These are phyloP conservation scores for Aspergillus luchuensis DNA, from an alignment of 2,329 filamentous ascomycete genomes.

Conservation along the genomic window DNA sequence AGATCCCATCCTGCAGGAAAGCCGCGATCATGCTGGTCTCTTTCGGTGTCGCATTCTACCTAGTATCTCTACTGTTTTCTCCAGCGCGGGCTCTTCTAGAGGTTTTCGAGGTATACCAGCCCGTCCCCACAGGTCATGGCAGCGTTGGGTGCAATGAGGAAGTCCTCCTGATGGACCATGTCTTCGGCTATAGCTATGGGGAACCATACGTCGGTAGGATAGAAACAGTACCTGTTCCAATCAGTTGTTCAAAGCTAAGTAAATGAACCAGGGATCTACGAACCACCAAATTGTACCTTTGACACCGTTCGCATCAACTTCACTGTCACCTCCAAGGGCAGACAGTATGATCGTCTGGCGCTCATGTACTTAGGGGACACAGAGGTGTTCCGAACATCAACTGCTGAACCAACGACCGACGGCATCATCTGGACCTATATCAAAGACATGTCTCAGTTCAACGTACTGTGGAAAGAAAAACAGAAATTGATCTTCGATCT, in stretches of 20 bases:
- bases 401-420: constrained; percentile 70
- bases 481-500: constrained; percentile 81
- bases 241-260: background rate
- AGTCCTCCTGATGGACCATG: constrained; percentile 67
- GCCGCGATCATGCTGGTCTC: constrained; percentile 6
- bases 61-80: constrained; percentile 3
- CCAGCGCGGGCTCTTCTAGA: constrained; percentile 48
- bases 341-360: constrained; percentile 75
- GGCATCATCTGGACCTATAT: constrained; percentile 76
- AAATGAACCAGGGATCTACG: constrained; percentile 54
- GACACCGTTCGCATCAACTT: constrained; percentile 76
- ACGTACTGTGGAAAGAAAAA: constrained; percentile 66
- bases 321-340: constrained; percentile 69
- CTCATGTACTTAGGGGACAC: constrained; percentile 74
- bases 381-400: constrained; percentile 82
- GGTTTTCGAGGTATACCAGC: constrained; percentile 70
- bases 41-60: constrained; percentile 1
- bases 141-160: constrained; percentile 28
- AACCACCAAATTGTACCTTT: constrained; percentile 69
- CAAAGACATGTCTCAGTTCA: constrained; percentile 76
- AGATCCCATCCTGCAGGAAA: background rate
- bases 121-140: constrained; percentile 51
- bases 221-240: background rate
- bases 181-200: constrained; percentile 74
- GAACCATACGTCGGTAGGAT: constrained; percentile 68